These are phyloP conservation scores for Oryza longistaminata DNA, from an alignment of 176 grass and related monocot species.

Conservation along the genomic window DNA sequence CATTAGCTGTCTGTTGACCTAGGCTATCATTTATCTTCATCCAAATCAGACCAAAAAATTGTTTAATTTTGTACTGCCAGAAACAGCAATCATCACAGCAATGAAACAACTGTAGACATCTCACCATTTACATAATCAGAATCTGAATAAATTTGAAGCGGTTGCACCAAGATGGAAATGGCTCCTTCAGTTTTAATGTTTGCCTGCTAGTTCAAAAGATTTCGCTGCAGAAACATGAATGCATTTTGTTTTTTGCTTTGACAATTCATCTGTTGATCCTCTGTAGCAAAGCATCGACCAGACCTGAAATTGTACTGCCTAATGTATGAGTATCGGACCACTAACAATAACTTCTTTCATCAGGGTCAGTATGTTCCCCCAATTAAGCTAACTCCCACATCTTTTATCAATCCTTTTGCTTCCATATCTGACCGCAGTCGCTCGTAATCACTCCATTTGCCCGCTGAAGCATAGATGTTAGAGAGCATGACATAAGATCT, in stretches of 20 bases:
- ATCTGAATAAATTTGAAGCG: conserved; percentile 9
- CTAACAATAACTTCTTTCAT: conserved; percentile 21
- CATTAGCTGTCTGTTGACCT: conserved; percentile 13
- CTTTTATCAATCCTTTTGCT: conserved; percentile 56
- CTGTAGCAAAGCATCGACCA: conserved; percentile 25
- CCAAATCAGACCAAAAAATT: neutral
- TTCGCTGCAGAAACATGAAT: neutral
- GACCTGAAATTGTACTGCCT: neutral
- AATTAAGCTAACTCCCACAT: conserved; percentile 58
- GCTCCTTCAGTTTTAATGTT: neutral
- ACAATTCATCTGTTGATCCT: neutral
- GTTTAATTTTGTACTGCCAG: neutral
- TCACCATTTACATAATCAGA: neutral
- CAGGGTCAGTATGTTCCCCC: conserved; percentile 35
- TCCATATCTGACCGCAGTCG: conserved; percentile 62
- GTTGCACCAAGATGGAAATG: conserved; percentile 22
- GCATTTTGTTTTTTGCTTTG: conserved; percentile 9
- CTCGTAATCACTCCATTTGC: conserved; percentile 62
- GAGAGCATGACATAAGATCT: conserved; percentile 76
- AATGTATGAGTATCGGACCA: neutral
- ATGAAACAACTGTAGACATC: conserved; percentile 14
- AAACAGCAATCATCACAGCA: neutral
- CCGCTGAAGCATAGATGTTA: conserved; percentile 71
- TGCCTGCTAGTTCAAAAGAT: conserved; percentile 19
- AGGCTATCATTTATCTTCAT: conserved; percentile 16